phyloP scores from a whole-genome alignment of 140 eudicot species.

The Flaveria floridana region DNA sequence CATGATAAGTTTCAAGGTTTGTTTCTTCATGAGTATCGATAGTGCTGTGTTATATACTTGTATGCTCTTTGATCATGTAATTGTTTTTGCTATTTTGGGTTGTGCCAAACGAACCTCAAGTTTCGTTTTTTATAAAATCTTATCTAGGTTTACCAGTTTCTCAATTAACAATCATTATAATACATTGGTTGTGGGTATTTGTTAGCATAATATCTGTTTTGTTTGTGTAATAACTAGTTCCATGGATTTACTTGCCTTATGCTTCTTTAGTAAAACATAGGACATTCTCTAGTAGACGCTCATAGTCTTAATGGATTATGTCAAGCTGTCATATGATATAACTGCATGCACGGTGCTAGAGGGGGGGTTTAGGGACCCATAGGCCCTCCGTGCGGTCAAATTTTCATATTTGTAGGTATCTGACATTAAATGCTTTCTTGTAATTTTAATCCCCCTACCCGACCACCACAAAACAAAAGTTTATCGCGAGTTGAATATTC shows the following conservation, averaged over 20 bases:
- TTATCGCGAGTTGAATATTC: no score
- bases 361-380: no score
- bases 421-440: no score
- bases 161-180: background rate
- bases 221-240: background rate
- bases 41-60: background rate
- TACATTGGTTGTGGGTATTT: background rate
- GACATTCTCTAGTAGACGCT: background rate
- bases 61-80: background rate
- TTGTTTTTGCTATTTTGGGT: background rate
- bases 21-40: background rate
- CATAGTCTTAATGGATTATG: background rate
- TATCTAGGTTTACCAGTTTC: background rate
- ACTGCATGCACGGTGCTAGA: background rate
- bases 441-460: no score
- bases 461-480: no score
- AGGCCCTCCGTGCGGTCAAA: no score
- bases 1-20: background rate
- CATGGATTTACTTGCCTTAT: background rate
- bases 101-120: background rate
- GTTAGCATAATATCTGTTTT: background rate
- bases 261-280: background rate
- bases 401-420: no score
- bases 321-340: background rate
- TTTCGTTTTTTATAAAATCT: background rate